Percentiles rank a stretch among this genome's conserved stretches.
Conservation (phyloP, 176 grass and related monocot genomes). For the Phyllostachys edulis region DNA sequence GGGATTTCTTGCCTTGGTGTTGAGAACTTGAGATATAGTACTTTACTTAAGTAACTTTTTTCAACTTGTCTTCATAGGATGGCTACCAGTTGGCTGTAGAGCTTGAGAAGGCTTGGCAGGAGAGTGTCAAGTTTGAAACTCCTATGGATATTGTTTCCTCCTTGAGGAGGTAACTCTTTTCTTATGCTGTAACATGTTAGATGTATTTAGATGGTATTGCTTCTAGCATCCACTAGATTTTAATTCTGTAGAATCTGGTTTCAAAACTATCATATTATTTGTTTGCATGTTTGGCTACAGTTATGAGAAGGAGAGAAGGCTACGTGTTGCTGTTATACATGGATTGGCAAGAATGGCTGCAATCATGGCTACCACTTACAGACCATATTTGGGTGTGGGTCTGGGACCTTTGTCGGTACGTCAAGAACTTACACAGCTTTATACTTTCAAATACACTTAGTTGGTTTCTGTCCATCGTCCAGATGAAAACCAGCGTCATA, state of each 20-base stretch:
- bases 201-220: neutral
- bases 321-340: constrained; percentile 93
- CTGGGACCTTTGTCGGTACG: constrained; percentile 84
- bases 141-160: constrained; percentile 73
- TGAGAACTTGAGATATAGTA: neutral
- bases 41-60: neutral
- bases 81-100: constrained; percentile 95
- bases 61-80: constrained; percentile 63
- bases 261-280: neutral
- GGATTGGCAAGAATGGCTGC: constrained; percentile 99
- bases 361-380: constrained; percentile 95
- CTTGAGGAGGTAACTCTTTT: constrained; percentile 71
- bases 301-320: constrained; percentile 89
- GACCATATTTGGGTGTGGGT: constrained; percentile 88
- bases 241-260: neutral
- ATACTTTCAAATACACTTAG: neutral
- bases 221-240: constrained; percentile 3
- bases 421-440: constrained; percentile 26
- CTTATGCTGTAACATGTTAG: neutral
- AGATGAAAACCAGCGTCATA: constrained; percentile 1
- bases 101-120: constrained; percentile 80
- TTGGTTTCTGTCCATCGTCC: neutral
- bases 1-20: constrained; percentile 1
- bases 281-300: constrained; percentile 46
- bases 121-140: constrained; percentile 65